Base-by-base conservation (phyloP, 1,139 yeast species). In the Candida neerlandica region DNA sequence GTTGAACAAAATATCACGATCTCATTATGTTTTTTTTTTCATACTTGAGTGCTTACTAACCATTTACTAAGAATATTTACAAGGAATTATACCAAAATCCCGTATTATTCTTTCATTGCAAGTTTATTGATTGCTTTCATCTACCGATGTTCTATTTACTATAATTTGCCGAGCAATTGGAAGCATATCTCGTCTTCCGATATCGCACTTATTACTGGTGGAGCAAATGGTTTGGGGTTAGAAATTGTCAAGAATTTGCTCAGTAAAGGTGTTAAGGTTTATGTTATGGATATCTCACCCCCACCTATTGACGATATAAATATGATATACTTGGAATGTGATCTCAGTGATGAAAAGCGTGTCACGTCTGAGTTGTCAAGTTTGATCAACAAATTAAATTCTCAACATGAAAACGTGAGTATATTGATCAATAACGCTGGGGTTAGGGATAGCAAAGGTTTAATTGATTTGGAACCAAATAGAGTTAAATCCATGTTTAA, bases 351-450 rank as follows among this genome's bases (percentile, higher is more conserved):
- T 48, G 66, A 67, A n/a, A 51, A 55, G 0, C 63, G 62, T 14
- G 64, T 81, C 2, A 55, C 55, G 3, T 2, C 12, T 0, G 53
- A 55, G 1, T 32, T 73, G 2, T 56, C 59, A 2, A 51, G 52
- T 1, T 64, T 75, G 1, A 58, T 75, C 2, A 49, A 58, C 0
- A 49, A 55, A 6, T 69, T 84, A 38, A 64, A 66, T 19, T 32
- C 49, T 1, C 49, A 57, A n/a, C 58, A 65, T 10, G 67, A 70
- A 2, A 55, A 60, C 18, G 68, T 87, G 1, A 77, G 84, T 30
- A 69, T 87, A 0, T 64, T 89, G 40, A 70, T 91, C 23, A 86
- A 87, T 60, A 89, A 89, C 63, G 96, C 96, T 0, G 96, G 94
- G 0, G 67, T 84, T 10, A 73, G 92, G 46, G 83, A 82, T 43